Percentiles rank a stretch among this genome's conserved stretches.
These are phyloP conservation scores for Posidonia oceanica DNA, from an alignment of 116 monocot genomes.

Conservation along the genomic window DNA sequence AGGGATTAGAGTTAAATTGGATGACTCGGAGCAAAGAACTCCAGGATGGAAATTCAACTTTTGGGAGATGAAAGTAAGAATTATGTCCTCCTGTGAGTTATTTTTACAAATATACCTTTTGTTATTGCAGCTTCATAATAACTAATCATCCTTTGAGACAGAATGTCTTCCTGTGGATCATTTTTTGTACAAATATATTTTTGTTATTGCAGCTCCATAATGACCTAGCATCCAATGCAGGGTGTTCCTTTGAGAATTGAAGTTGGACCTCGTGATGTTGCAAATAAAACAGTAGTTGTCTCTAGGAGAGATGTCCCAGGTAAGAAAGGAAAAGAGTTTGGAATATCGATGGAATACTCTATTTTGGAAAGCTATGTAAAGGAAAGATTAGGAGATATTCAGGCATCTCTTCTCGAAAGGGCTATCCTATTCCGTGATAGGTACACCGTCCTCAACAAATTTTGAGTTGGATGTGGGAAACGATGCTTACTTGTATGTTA, in stretches of 20 bases:
- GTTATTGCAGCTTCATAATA: no score
- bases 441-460: conserved; percentile 7
- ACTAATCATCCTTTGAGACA: no score
- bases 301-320: conserved; percentile 87
- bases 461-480: neutral
- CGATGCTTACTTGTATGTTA: neutral
- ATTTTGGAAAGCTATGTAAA: conserved; percentile 47
- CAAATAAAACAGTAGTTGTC: conserved; percentile 58
- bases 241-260: conserved; percentile 93
- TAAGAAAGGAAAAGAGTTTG: conserved; percentile 92
- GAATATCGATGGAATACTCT: conserved; percentile 74
- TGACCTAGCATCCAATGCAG: conserved; percentile 18
- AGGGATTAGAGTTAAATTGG: conserved; percentile 87
- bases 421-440: conserved; percentile 79
- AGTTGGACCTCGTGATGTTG: conserved; percentile 88
- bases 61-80: conserved; percentile 95
- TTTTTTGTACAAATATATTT: no score
- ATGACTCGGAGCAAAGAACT: conserved; percentile 77
- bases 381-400: conserved; percentile 68
- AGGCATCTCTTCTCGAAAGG: conserved; percentile 61
- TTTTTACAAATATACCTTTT: no score
- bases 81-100: neutral
- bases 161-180: no score
- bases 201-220: no score
- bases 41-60: conserved; percentile 99